Conservation (phyloP, 495 filamentous ascomycete genomes). For the Penicillium robsamsonii region DNA sequence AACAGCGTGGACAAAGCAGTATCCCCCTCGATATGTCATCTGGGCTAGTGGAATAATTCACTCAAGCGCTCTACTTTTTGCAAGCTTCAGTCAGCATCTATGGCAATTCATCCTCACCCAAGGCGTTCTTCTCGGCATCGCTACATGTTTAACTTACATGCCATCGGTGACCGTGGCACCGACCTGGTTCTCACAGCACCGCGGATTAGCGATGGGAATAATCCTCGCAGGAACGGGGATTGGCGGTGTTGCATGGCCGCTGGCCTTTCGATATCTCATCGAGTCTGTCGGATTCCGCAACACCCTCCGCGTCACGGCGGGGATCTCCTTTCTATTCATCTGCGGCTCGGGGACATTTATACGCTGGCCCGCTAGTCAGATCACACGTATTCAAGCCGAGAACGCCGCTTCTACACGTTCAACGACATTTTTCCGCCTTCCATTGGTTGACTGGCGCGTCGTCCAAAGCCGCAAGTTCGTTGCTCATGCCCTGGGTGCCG, state of each 20-base stretch:
- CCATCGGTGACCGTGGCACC: conserved; percentile 38
- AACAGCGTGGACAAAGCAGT: conserved; percentile 37
- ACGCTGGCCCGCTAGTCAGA: conserved; percentile 30
- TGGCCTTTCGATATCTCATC: conserved; percentile 28
- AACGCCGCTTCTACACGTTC: conserved; percentile 11
- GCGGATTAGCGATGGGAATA: conserved; percentile 43
- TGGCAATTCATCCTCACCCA: conserved; percentile 46
- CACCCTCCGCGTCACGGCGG: conserved; percentile 38
- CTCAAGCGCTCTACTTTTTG: conserved; percentile 27
- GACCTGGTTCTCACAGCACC: conserved; percentile 31
- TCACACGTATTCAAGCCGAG: conserved; percentile 27
- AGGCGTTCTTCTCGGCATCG: conserved; percentile 37
- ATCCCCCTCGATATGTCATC: conserved; percentile 32
- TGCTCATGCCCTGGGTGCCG: conserved; percentile 31
- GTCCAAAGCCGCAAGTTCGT: conserved; percentile 33
- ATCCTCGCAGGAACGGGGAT: conserved; percentile 35
- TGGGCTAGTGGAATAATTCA: conserved; percentile 32
- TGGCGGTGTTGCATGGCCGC: conserved; percentile 39
- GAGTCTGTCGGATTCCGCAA: conserved; percentile 37
- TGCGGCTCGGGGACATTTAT: conserved; percentile 22
- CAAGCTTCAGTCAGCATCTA: conserved; percentile 35
- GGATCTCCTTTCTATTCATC: conserved; percentile 31
- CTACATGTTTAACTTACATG: conserved; percentile 40
- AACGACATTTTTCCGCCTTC: conserved; percentile 20
- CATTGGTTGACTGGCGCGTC: conserved; percentile 33